These are phyloP conservation scores for Bryum argenteum DNA, from an alignment of 225 moss, liverwort and hornwort species.

Conservation along the genomic window DNA sequence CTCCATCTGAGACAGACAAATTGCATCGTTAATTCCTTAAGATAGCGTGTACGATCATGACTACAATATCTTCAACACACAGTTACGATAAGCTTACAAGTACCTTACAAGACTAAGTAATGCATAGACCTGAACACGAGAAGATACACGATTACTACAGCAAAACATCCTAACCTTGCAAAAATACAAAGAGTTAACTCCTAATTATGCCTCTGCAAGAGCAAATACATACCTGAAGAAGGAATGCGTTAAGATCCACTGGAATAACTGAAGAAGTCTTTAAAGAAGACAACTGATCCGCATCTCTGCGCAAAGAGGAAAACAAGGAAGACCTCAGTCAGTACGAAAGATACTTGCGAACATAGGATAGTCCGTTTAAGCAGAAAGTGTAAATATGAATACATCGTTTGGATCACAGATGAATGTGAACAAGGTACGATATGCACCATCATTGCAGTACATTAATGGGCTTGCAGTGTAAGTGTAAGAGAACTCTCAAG, in stretches of 20 bases:
- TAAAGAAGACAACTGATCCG: conserved; percentile 50
- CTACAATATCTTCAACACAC: not conserved
- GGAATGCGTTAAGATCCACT: conserved; percentile 66
- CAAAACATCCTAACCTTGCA: not conserved
- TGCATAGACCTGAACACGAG: not conserved
- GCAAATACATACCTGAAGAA: conserved; percentile 54
- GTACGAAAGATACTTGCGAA: not conserved
- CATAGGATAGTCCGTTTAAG: not conserved
- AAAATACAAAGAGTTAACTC: not conserved
- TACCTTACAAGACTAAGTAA: not conserved
- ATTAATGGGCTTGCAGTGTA: not conserved
- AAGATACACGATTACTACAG: not conserved
- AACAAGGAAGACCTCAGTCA: conserved; percentile 14
- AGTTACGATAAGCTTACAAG: not conserved
- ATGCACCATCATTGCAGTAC: not conserved
- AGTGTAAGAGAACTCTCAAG: not conserved
- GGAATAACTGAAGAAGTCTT: conserved; percentile 69
- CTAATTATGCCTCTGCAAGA: not conserved
- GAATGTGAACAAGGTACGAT: conserved; percentile 9
- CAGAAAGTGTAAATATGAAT: not conserved
- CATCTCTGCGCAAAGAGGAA: conserved; percentile 31
- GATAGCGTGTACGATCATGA: not conserved
- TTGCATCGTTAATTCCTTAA: conserved; percentile 16
- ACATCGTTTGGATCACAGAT: not conserved
- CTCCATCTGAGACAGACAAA: conserved; percentile 56